Base-by-base conservation (phyloP, 163 green algal species). In the Prototheca wickerhamii region DNA sequence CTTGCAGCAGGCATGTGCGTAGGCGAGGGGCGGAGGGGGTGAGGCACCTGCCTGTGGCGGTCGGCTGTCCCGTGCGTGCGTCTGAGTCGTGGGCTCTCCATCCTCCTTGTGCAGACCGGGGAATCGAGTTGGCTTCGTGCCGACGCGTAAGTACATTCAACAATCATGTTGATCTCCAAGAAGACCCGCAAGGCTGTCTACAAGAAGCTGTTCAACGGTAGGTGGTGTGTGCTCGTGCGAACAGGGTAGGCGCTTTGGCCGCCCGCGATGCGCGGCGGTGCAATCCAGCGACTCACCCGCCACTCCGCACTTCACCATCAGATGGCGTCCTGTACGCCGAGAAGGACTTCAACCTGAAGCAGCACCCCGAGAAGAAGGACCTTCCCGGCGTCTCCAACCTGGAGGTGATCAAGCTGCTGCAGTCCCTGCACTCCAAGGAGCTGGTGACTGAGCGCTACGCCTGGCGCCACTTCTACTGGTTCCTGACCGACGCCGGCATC, bases 131-230 rank as follows among this genome's bases (percentile, higher is more conserved):
- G 68, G 55, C 79, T 68, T 80, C 44, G 72, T 74, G 75, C 35
- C 63, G 67, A 86, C 78, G 79, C 76, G 74, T 67, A 53, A 81
- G 75, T 88, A 78, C 67, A 75, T 80, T 74, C 73, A 76, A 80
- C 60, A 54, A 93, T 71, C 65, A 98, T 98, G 94, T 73, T 99
- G 61, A 96, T 99, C 74, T 82, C 92, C 57, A 98, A 98, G 88
- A 96, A 96, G 86, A 96, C 97, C 83, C 87, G 94, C 66, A 81
- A 84, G 44, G 89, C 94, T 76, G 87, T 98, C 31, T 98, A 98
- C 90, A 98, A 98, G 89, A 96, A 93, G 84, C 94, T 99, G 76
- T 99, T 99, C 85, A 90, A 95, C 68, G 91, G 90, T 96, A 35
- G 20, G 20, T 34, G 53, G 6, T 54, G 34, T 54, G 12, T 44